Percentiles rank a stretch among this genome's conserved stretches.
These are phyloP conservation scores for Trichophyton simii DNA, from an alignment of 2,329 filamentous ascomycete genomes.

Conservation along the genomic window DNA sequence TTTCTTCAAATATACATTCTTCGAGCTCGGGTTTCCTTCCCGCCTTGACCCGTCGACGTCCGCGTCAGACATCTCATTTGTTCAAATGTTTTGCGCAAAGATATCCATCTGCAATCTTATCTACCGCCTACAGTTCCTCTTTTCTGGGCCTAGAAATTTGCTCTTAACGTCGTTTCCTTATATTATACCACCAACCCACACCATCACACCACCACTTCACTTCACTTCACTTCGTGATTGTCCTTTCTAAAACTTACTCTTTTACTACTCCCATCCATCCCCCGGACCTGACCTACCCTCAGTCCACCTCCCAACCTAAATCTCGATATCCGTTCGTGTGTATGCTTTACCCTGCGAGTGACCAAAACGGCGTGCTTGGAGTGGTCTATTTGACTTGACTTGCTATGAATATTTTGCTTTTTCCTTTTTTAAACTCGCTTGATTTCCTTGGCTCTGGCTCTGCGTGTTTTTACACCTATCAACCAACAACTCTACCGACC, in stretches of 20 bases:
- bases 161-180: background rate
- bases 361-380: constrained; percentile 1
- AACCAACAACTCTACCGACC: background rate
- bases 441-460: no score
- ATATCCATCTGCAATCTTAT: background rate
- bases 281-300: background rate
- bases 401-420: background rate
- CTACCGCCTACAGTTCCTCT: background rate
- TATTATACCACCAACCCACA: background rate
- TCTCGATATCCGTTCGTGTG: background rate
- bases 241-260: background rate
- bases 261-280: background rate
- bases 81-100: background rate
- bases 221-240: constrained; percentile 1
- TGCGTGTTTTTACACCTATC: no score
- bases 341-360: background rate
- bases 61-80: background rate
- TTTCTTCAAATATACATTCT: background rate
- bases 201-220: background rate
- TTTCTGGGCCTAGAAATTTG: background rate
- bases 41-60: background rate
- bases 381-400: background rate
- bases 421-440: background rate
- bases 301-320: background rate
- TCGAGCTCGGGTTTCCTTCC: background rate